Evolutionary conservation across 352 stramenopile species (phyloP).

Genomic region (Aphanomyces invadans): DNA sequence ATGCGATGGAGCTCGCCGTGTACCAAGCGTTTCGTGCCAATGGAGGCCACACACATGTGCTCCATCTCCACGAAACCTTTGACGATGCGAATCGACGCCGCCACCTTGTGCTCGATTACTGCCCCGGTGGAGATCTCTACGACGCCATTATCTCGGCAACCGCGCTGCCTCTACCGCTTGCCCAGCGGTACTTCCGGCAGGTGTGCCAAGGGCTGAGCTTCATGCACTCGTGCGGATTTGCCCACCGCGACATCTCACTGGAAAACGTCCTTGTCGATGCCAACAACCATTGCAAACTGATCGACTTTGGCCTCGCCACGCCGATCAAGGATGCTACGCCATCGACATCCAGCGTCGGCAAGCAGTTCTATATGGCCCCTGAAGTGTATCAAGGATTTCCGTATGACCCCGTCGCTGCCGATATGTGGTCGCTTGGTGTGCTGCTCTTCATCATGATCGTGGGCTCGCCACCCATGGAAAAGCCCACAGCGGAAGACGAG

Average conservation of each 20-base stretch:
- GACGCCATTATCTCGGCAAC: constrained; percentile 50
- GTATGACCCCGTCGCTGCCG: constrained; percentile 41
- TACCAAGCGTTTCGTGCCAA: constrained; percentile 55
- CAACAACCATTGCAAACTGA: constrained; percentile 44
- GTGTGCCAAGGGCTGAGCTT: constrained; percentile 40
- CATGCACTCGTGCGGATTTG: constrained; percentile 45
- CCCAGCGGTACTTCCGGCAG: constrained; percentile 39
- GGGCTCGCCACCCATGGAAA: constrained; percentile 39
- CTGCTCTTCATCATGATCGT: constrained; percentile 57
- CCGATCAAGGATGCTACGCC: constrained; percentile 32
- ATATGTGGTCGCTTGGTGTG: constrained; percentile 61
- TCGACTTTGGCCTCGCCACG: constrained; percentile 28
- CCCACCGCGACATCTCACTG: constrained; percentile 85
- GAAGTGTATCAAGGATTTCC: constrained; percentile 36
- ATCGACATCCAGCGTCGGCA: constrained; percentile 43
- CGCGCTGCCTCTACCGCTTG: constrained; percentile 26
- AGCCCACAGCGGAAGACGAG: constrained; percentile 33
- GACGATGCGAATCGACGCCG: constrained; percentile 67
- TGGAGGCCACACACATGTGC: constrained; percentile 54
- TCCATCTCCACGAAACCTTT: constrained; percentile 52
- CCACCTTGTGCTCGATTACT: constrained; percentile 75
- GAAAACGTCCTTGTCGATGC: constrained; percentile 87
- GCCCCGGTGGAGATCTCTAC: constrained; percentile 62
- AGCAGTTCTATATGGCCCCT: constrained; percentile 51
- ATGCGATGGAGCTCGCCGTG: constrained; percentile 62